Evolutionary conservation across 2,329 filamentous ascomycete genomes (phyloP), one percentile per base, ranked within the genome.

Genomic region (Aspergillus japonicus): DNA sequence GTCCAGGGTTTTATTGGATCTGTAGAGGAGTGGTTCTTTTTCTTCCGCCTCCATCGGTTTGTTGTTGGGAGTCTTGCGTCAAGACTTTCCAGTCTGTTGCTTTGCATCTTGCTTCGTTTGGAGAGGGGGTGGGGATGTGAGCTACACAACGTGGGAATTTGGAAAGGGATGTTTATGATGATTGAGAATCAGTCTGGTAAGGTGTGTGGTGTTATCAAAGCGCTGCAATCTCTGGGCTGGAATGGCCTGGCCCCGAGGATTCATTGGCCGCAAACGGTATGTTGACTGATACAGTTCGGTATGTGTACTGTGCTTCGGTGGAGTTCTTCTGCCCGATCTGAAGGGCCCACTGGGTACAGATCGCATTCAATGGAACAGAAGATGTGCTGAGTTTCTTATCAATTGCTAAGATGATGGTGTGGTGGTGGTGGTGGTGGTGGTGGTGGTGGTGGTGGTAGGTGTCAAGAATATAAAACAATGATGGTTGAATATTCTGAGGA

Each of bases 11-110:
- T 62, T 50, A 68, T 68, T 68, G 66, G 64, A 44, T 47, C 52
- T 57, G 50, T 55, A 24, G 42, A 57, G 61, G 64, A 64, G 64
- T 62, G 65, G 64, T 64, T 62, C 60, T 57, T 60, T 49, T 56
- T 29, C 14, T 47, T 16, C 7, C 3, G 16, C 16, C 16, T 39
- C 8, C 50, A 19, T 44, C 35, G 33, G 24, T 50, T 50, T 47
- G 4, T 26, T 56, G 51, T 50, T 50, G 24, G 12, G 39, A n/a
- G 14, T 19, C 19, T 55, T 42, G 53, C 53, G n/a, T 48, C 19
- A 48, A 54, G 42, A 54, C 42, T 55, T 31, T 35, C 5, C 10
- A 4, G 33, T 12, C 26, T 7, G 2, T 29, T 29, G 7, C 33
- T 35, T 10, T 35, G 33, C 33, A 29, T 29, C 3, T 8, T 29